phyloP scores from a whole-genome alignment of 371 early-diverging fungal genomes.

The Entomophthora muscae region DNA sequence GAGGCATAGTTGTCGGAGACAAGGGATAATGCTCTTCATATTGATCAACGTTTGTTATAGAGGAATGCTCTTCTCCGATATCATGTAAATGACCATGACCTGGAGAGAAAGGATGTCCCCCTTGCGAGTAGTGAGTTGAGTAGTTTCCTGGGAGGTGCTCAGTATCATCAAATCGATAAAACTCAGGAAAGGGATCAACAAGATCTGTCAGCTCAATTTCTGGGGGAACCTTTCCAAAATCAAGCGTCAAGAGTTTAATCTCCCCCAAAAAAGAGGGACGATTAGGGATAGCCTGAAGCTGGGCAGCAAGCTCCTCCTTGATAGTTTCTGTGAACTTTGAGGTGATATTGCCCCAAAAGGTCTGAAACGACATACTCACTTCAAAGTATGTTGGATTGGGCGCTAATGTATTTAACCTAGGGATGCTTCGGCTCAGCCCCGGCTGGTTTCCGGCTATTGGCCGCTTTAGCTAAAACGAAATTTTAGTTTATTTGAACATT shows the following conservation, averaged over 20 bases:
- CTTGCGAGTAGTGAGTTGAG: background rate
- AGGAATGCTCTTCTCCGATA: background rate
- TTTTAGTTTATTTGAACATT: no score
- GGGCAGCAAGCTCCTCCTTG: slow-evolving; percentile 57
- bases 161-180: slow-evolving; percentile 48
- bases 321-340: slow-evolving; percentile 50
- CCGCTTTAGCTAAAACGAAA: no score
- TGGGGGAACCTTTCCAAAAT: slow-evolving; percentile 72
- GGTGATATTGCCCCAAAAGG: slow-evolving; percentile 71
- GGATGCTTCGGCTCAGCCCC: no score
- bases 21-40: background rate
- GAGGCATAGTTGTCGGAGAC: background rate
- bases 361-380: slow-evolving; percentile 85
- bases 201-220: slow-evolving; percentile 62
- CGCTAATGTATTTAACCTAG: no score
- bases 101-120: background rate
- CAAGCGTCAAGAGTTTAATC: slow-evolving; percentile 52
- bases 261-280: slow-evolving; percentile 75
- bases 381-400: no score
- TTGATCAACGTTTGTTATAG: background rate
- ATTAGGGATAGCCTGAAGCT: slow-evolving; percentile 46
- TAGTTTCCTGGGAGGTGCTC: no score
- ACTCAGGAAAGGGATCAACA: slow-evolving; percentile 76
- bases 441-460: no score
- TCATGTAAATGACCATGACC: background rate